Conservation (phyloP, 202 grass and related monocot species). For the Bolboschoenoplectus hybrid region DNA sequence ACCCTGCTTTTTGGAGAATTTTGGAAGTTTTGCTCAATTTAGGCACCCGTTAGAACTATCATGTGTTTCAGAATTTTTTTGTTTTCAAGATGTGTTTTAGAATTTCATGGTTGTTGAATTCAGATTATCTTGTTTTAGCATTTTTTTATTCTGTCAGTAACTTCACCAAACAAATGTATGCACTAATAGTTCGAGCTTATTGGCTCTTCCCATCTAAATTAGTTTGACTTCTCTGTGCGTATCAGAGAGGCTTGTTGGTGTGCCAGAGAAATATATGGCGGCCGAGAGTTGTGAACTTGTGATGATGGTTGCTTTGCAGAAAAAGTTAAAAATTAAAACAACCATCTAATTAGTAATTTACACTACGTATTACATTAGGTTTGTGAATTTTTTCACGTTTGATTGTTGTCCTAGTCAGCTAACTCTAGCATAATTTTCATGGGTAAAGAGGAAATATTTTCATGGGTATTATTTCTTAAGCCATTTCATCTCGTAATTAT, state of each 20-base stretch:
- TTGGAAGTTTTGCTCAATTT: conserved; percentile 9
- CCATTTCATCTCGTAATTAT: too few species aligned
- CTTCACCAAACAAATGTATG: background rate
- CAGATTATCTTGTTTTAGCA: background rate
- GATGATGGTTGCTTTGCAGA: too few species aligned
- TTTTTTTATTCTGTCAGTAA: background rate
- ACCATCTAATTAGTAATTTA: background rate
- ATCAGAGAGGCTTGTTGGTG: background rate
- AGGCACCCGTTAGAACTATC: background rate
- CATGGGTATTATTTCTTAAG: too few species aligned
- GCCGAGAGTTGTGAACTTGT: too few species aligned
- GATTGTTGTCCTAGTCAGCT: too few species aligned
- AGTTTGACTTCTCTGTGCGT: background rate
- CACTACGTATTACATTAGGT: too few species aligned
- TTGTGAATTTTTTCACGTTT: too few species aligned
- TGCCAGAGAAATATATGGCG: background rate
- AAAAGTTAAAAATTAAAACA: background rate
- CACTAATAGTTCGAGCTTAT: too few species aligned
- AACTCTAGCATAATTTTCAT: too few species aligned
- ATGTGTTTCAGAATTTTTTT: conserved; percentile 10
- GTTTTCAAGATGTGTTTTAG: background rate
- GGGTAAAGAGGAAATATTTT: too few species aligned
- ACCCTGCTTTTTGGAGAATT: conserved; percentile 25
- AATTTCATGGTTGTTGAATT: background rate
- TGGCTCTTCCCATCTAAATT: background rate